phyloP scores from a whole-genome alignment of 2,329 filamentous ascomycete species.

The Ophiostoma ips region DNA sequence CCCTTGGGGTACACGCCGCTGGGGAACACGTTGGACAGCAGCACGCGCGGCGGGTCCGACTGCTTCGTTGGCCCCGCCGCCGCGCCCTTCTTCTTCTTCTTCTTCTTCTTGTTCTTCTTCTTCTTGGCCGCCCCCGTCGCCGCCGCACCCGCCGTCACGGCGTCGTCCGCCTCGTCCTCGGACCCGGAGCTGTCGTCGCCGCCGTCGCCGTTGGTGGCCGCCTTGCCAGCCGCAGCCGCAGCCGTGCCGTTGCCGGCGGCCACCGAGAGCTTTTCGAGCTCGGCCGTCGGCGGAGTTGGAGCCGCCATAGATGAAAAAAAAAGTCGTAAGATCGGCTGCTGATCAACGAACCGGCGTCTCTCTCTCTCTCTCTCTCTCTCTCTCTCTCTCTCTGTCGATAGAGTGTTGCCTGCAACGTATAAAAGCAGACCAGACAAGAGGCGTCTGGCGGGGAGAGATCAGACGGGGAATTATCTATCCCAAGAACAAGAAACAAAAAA shows the following conservation, averaged over 20 bases:
- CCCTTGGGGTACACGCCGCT: slow-evolving; percentile 61
- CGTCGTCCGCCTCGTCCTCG: slow-evolving; percentile 37
- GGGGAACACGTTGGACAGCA: slow-evolving; percentile 60
- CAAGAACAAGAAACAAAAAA: not conserved
- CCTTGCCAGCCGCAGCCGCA: slow-evolving; percentile 25
- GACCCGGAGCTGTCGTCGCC: slow-evolving; percentile 33
- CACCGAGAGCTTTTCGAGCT: slow-evolving; percentile 3
- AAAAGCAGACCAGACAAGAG: not conserved
- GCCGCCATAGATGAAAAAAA: slow-evolving; percentile 22
- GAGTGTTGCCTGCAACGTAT: not conserved
- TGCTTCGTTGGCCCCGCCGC: slow-evolving; percentile 62
- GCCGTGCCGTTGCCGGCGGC: slow-evolving; percentile 2
- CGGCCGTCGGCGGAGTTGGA: slow-evolving; percentile 22
- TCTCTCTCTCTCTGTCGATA: too few species aligned
- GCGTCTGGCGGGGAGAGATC: not conserved
- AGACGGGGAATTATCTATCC: not conserved
- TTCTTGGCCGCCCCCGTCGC: slow-evolving; percentile 26
- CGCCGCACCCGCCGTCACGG: slow-evolving; percentile 17
- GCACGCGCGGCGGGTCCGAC: slow-evolving; percentile 62
- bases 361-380: too few species aligned
- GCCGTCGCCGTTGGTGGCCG: slow-evolving; percentile 20
- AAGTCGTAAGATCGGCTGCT: too few species aligned
- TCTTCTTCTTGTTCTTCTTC: slow-evolving; percentile 35
- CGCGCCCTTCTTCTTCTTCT: slow-evolving; percentile 67
- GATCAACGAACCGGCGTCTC: not conserved